Conservation (phyloP, 2,329 filamentous ascomycete species). For the Colletotrichum spinosum region DNA sequence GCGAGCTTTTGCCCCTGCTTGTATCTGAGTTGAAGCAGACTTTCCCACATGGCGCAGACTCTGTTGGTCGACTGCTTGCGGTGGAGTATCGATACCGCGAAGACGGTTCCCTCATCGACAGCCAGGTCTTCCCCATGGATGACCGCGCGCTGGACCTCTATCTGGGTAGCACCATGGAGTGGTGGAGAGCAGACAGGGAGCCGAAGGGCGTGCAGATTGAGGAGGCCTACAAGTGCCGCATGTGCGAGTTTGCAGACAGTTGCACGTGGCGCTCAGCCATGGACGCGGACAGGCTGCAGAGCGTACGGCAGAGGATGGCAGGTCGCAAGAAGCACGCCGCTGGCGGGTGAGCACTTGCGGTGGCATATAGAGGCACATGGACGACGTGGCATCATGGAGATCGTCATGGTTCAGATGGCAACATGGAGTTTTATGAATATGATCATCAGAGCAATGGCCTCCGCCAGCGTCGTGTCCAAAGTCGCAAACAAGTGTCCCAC, state of each 20-base stretch:
- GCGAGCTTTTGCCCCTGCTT: conserved; percentile 60
- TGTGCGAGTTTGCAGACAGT: conserved; percentile 83
- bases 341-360: not conserved
- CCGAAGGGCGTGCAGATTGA: conserved; percentile 82
- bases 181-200: conserved; percentile 84
- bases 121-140: conserved; percentile 75
- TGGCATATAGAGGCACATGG: not conserved
- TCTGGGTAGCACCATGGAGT: conserved; percentile 77
- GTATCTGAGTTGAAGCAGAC: conserved; percentile 61
- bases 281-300: conserved; percentile 64
- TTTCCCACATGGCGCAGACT: conserved; percentile 61
- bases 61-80: conserved; percentile 62
- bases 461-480: too few species aligned
- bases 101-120: conserved; percentile 65
- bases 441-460: not conserved
- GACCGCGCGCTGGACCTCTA: conserved; percentile 72
- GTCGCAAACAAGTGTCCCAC: not conserved
- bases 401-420: not conserved
- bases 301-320: conserved; percentile 15
- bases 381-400: not conserved
- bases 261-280: conserved; percentile 83
- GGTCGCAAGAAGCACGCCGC: conserved; percentile 13
- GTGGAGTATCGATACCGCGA: conserved; percentile 66
- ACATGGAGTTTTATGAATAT: not conserved
- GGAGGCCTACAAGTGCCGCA: conserved; percentile 89